phyloP scores from a whole-genome alignment of 805 yeast genomes.

The Komagataella pastoris region DNA sequence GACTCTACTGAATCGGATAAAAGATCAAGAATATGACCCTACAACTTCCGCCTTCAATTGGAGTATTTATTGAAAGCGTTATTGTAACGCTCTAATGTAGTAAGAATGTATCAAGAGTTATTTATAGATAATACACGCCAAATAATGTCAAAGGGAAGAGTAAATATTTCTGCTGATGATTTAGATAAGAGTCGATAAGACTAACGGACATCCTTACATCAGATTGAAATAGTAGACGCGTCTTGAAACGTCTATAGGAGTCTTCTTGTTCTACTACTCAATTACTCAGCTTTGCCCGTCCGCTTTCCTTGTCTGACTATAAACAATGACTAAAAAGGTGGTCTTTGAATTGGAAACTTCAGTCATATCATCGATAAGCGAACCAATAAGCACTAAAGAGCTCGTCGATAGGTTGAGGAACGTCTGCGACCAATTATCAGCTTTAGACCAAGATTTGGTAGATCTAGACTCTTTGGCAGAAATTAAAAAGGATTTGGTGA shows the following conservation, averaged over 20 bases:
- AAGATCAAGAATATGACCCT: neutral
- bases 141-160: neutral
- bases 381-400: conserved; percentile 50
- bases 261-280: neutral
- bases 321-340: neutral
- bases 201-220: neutral
- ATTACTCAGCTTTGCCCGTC: neutral
- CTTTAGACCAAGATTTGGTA: conserved; percentile 45
- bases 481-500: conserved; percentile 38
- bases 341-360: conserved; percentile 10
- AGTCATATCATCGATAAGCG: conserved; percentile 41
- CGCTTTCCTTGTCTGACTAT: neutral
- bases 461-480: conserved; percentile 30
- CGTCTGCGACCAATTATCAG: conserved; percentile 50
- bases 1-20: neutral
- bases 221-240: neutral
- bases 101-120: neutral
- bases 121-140: neutral
- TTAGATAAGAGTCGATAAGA: neutral
- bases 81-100: neutral
- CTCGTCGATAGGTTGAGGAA: conserved; percentile 40
- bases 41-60: neutral
- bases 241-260: neutral
- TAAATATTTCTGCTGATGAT: neutral
- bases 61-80: neutral